phyloP scores from a whole-genome alignment of 306 rosid genomes.

The Castanopsis chinensis region DNA sequence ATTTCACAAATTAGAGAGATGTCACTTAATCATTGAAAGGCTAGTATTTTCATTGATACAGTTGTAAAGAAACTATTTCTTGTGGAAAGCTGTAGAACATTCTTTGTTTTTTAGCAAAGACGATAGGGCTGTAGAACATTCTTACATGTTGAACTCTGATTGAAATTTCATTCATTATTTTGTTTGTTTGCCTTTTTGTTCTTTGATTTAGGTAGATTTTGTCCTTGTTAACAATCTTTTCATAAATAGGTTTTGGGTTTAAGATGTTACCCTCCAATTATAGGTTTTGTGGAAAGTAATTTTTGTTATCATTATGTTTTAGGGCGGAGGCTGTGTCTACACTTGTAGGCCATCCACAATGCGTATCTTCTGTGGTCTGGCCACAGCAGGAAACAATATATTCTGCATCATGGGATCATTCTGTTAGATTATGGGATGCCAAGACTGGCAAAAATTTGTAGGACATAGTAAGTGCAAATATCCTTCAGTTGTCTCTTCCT shows the following conservation, averaged over 20 bases:
- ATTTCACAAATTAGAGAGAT: no score
- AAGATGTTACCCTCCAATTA: neutral
- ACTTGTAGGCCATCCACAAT: conserved; percentile 86
- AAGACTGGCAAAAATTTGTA: conserved; percentile 64
- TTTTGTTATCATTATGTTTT: conserved; percentile 3
- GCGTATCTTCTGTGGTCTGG: conserved; percentile 83
- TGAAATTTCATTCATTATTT: neutral
- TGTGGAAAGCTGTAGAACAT: no score
- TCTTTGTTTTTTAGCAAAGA: no score
- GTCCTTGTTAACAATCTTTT: neutral
- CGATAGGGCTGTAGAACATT: neutral
- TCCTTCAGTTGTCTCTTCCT: neutral
- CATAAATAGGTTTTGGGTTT: neutral
- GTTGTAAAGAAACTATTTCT: no score
- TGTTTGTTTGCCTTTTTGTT: neutral
- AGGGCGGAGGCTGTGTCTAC: conserved; percentile 76
- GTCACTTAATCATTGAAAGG: no score
- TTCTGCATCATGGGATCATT: conserved; percentile 94
- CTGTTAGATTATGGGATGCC: conserved; percentile 78
- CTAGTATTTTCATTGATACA: no score
- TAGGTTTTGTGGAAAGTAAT: neutral
- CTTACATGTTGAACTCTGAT: neutral
- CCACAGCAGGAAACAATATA: conserved; percentile 62
- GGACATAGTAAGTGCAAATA: conserved; percentile 54
- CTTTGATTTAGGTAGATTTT: neutral